Base-by-base conservation (phyloP, 192 early-diverging fungal genomes). In the Coemansia sp. region DNA sequence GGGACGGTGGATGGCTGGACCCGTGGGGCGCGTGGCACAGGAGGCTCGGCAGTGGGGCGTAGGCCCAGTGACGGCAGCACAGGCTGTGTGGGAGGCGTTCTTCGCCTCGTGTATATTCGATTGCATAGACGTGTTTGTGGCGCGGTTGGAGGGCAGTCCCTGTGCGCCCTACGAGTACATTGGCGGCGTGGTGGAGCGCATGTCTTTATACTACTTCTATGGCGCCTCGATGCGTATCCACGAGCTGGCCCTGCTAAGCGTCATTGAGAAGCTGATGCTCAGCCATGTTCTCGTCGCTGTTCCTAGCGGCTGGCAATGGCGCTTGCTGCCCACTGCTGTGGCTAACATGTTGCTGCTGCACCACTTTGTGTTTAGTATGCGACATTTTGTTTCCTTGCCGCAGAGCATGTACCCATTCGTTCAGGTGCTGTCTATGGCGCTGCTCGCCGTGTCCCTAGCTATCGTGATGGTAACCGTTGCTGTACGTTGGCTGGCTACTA, bases 41-140 rank as follows among this genome's bases (percentile, higher is more conserved):
- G 20, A 51, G 19, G 69, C 69, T n/a, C 75, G 51, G 55, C 56
- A 50, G 17, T 64, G 60, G 58, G 76, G 69, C 27, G 20, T 67
- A 36, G 66, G 53, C 22, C 50, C 24, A 0, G 68, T 34, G 17
- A 41, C 62, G 4, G 27, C 65, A 17, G 62, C 31, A 58, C 20
- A 55, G 7, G 70, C 75, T 32, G 65, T 83, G 64, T 83, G 80
- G 80, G 60, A 66, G 53, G 40, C 68, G 40, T 83, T 75, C 61
- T 69, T 58, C 5, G 60, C 76, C 8, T 48, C 40, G 40, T 78
- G 80, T 55, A 24, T 72, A 17, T 83, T 83, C 27, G 80, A 78
- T 70, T 83, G 80, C 48, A 50, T 83, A 2, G 80, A 83, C 19
- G 76, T 83, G 58, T 83, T 83, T 70, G 76, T 83, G 9, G 75